These are phyloP conservation scores for Inga leiocalycina DNA, from an alignment of 306 rosid species.

Conservation along the genomic window DNA sequence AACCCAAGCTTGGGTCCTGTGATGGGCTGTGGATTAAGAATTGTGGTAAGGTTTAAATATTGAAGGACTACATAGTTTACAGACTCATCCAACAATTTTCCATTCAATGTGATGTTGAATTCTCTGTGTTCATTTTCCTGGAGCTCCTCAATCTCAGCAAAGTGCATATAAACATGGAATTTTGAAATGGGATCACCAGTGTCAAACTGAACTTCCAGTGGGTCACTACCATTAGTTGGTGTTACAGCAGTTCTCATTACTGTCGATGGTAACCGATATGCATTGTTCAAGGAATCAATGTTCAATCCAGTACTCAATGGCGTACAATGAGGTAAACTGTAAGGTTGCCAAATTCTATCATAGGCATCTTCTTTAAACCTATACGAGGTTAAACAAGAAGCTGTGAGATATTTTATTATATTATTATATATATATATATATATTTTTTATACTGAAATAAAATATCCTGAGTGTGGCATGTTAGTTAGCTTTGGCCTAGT, in stretches of 20 bases:
- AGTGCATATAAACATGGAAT: slow-evolving; percentile 53
- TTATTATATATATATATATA: no score
- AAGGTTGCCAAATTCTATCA: slow-evolving; percentile 58
- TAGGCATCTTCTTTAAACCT: slow-evolving; percentile 45
- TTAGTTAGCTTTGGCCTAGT: no score
- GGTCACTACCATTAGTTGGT: slow-evolving; percentile 2
- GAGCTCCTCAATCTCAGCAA: slow-evolving; percentile 50
- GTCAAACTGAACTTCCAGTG: slow-evolving; percentile 29
- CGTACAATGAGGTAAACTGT: background rate
- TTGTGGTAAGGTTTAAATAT: slow-evolving; percentile 35
- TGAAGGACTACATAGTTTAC: slow-evolving; percentile 19
- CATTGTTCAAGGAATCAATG: background rate
- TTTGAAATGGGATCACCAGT: slow-evolving; percentile 6
- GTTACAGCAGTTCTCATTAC: slow-evolving; percentile 46
- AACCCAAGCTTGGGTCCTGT: slow-evolving; percentile 26
- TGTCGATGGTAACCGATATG: slow-evolving; percentile 35
- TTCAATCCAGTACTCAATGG: slow-evolving; percentile 17
- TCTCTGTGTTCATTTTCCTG: slow-evolving; percentile 38
- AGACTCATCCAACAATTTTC: slow-evolving; percentile 23
- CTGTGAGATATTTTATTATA: no score
- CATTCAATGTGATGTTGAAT: slow-evolving; percentile 50
- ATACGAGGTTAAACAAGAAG: slow-evolving; percentile 3
- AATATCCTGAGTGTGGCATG: no score
- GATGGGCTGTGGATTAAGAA: background rate
- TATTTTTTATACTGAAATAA: no score